These are phyloP conservation scores for Blastobotrys buckinghamii DNA, from an alignment of 1,139 yeast species.

Conservation along the genomic window DNA sequence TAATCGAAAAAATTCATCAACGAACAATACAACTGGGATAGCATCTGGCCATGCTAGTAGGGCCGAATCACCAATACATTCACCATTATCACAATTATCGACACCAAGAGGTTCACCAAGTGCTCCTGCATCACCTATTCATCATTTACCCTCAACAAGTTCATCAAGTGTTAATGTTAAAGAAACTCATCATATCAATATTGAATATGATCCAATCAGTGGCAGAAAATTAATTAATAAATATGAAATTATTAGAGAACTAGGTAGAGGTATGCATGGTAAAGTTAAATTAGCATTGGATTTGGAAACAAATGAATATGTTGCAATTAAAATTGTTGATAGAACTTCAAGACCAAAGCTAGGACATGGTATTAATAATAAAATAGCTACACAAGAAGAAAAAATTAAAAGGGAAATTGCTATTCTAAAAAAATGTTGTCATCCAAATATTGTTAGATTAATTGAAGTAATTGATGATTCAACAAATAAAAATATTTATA, in stretches of 20 bases:
- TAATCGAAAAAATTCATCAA: background rate
- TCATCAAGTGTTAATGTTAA: constrained; percentile 44
- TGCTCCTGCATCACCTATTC: constrained; percentile 12
- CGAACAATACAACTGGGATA: background rate
- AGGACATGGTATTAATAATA: constrained; percentile 34
- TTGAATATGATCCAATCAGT: constrained; percentile 86
- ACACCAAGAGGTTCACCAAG: constrained; percentile 11
- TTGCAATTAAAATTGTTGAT: constrained; percentile 90
- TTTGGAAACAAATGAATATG: constrained; percentile 59
- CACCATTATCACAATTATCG: constrained; percentile 11
- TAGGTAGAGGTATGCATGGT: constrained; percentile 97
- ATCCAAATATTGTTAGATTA: constrained; percentile 82
- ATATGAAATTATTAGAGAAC: constrained; percentile 79
- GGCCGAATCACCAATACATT: background rate
- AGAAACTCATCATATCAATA: constrained; percentile 74
- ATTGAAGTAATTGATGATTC: constrained; percentile 88
- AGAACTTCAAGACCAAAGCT: constrained; percentile 61
- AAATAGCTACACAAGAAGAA: constrained; percentile 43
- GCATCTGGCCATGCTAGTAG: background rate
- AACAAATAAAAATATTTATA: constrained; percentile 75
- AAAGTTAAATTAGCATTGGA: constrained; percentile 89
- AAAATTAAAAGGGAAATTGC: constrained; percentile 90
- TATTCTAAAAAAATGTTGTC: constrained; percentile 89
- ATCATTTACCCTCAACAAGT: background rate
- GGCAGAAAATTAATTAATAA: constrained; percentile 81